Percentiles rank a stretch among this genome's conserved stretches.
These are phyloP conservation scores for Huntiella moniliformis DNA, from an alignment of 2,329 filamentous ascomycete genomes.

Conservation along the genomic window DNA sequence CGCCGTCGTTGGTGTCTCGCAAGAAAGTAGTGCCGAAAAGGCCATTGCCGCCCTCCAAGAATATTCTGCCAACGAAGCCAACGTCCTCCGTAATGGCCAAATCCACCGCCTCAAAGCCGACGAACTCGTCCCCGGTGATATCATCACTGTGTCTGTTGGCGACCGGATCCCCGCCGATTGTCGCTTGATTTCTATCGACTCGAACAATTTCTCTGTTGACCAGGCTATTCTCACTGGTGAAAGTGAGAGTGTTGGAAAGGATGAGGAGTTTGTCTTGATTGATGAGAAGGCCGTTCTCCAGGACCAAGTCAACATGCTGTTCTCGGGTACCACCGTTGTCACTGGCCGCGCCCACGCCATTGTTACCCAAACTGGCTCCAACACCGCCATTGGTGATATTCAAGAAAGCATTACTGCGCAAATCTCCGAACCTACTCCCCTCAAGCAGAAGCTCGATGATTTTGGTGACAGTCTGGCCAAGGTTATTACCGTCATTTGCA, in stretches of 20 bases:
- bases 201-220: constrained; percentile 93
- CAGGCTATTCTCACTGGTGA: constrained; percentile 95
- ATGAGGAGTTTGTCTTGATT: constrained; percentile 42
- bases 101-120: constrained; percentile 81
- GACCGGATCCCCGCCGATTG: constrained; percentile 92
- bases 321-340: constrained; percentile 94
- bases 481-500: constrained; percentile 92
- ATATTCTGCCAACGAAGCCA: constrained; percentile 97
- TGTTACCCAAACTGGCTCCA: constrained; percentile 74
- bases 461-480: constrained; percentile 93
- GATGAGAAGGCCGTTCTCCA: constrained; percentile 85
- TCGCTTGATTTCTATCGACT: constrained; percentile 72
- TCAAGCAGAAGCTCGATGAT: constrained; percentile 98
- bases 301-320: constrained; percentile 94
- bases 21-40: constrained; percentile 97
- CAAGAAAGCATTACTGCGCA: constrained; percentile 97
- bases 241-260: constrained; percentile 91
- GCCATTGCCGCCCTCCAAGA: constrained; percentile 95
- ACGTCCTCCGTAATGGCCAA: constrained; percentile 62
- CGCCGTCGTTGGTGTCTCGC: constrained; percentile 89
- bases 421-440: constrained; percentile 87
- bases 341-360: constrained; percentile 82
- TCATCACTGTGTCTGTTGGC: constrained; percentile 73
- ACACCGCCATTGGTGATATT: constrained; percentile 93
- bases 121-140: constrained; percentile 84